Base-by-base conservation (phyloP, 345 rosid species). In the Excoecaria agallocha region DNA sequence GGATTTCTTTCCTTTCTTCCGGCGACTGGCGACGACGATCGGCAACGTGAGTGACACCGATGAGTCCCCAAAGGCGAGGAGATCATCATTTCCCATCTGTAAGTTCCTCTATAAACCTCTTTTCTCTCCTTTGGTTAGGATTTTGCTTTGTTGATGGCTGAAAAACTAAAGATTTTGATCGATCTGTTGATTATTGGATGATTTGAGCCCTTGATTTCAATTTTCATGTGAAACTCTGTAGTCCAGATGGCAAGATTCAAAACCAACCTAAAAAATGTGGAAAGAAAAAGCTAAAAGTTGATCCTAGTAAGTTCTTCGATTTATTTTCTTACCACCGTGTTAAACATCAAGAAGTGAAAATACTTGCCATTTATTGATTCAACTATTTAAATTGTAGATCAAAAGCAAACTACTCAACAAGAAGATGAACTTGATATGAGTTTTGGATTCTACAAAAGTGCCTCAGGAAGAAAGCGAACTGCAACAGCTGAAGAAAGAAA, bases 401-500 rank as follows among this genome's bases (percentile, higher is more conserved):
- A 67, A 58, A 82, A 82, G 68, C 82, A 79, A 39, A 74, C 89
- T 24, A 79, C 77, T 73, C 83, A 78, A 7, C 80, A 68, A 0
- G 87, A 85, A 69, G 90, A 80, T 59, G 90, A 85, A 4, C 76
- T 69, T 3, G 92, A 89, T 52, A 83, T 77, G 81, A 84, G 80
- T 43, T 82, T 82, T 71, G 86, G 88, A 82, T 87, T 86, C 78
- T 89, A 88, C 69, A 91, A 88, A 79, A 90, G 94, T 83, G 96
- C 94, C 70, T 88, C 94, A 19, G 91, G 89, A 5, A 83, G 93
- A 80, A 87, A 85, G 82, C 88, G 97, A 83, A 87, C 94, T 0
- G 90, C 87, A 66, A 89, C 94, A 62, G 89, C 90, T 77, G 97
- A 89, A 79, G 97, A 87, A 63, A 84, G 97, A 81, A 92, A 89